Percentiles rank a stretch among this genome's conserved stretches.
Evolutionary conservation across 495 filamentous ascomycete genomes (phyloP).

Genomic region (Aspergillus bertholletiae): DNA sequence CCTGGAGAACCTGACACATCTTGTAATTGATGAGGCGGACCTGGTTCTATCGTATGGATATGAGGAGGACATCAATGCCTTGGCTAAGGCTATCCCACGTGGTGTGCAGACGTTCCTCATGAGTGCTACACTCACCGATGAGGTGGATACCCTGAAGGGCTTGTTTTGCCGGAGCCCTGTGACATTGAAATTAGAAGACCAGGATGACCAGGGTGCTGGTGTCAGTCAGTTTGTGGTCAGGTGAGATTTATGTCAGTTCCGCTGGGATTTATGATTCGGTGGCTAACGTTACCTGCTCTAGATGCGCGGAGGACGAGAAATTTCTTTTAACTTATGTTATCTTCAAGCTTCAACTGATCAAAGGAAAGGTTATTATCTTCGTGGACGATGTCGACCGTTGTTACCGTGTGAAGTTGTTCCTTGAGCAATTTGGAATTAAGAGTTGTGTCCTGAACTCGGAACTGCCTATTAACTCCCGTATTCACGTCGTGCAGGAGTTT

Average conservation of each 20-base stretch:
- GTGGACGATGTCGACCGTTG: slow-evolving; percentile 90
- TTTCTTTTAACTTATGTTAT: slow-evolving; percentile 91
- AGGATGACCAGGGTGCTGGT: slow-evolving; percentile 65
- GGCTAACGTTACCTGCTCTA: slow-evolving; percentile 23
- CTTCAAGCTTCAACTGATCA: slow-evolving; percentile 90
- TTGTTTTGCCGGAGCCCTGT: slow-evolving; percentile 82
- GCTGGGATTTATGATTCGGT: neutral
- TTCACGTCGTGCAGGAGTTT: slow-evolving; percentile 96
- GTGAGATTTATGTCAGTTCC: slow-evolving; percentile 31
- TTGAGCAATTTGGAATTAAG: slow-evolving; percentile 94
- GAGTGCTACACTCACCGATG: slow-evolving; percentile 85
- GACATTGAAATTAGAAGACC: slow-evolving; percentile 71
- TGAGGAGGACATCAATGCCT: slow-evolving; percentile 76
- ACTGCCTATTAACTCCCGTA: slow-evolving; percentile 83
- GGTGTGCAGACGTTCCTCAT: slow-evolving; percentile 89
- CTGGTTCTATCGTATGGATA: slow-evolving; percentile 93
- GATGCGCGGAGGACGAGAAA: slow-evolving; percentile 93
- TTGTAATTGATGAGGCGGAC: slow-evolving; percentile 96
- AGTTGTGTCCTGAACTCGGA: slow-evolving; percentile 95
- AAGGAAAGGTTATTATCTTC: slow-evolving; percentile 92
- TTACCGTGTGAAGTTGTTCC: slow-evolving; percentile 90
- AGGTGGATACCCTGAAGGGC: slow-evolving; percentile 79
- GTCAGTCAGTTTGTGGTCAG: slow-evolving; percentile 85
- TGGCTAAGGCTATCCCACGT: slow-evolving; percentile 72
- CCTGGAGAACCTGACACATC: slow-evolving; percentile 64